Evolutionary conservation across 2,329 filamentous ascomycete genomes (phyloP).

Genomic region (Cercospora sp.): DNA sequence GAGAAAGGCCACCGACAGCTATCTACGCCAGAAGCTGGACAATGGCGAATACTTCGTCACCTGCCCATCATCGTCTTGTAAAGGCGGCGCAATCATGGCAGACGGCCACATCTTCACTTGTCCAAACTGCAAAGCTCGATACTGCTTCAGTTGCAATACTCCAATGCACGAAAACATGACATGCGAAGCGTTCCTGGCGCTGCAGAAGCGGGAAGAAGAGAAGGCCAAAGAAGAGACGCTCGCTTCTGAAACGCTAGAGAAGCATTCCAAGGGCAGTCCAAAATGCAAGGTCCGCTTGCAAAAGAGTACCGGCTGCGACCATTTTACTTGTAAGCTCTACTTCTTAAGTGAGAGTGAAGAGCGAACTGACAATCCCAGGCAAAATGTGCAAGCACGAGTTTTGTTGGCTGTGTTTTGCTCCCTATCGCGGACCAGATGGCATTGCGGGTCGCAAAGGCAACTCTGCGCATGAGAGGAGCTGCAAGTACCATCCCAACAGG

Average conservation of each 20-base stretch:
- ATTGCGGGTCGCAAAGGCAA: not conserved
- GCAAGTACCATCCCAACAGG: not conserved
- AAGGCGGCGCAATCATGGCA: constrained; percentile 1
- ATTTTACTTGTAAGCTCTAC: not conserved
- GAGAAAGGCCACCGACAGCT: constrained; percentile 10
- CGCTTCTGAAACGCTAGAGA: not conserved
- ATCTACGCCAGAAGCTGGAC: not conserved
- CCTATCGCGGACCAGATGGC: constrained; percentile 4
- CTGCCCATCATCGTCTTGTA: constrained; percentile 8
- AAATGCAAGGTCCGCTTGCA: not conserved
- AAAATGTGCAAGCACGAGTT: constrained; percentile 20
- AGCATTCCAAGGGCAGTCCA: constrained; percentile 23
- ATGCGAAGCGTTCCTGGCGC: constrained; percentile 2
- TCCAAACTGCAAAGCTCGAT: constrained; percentile 1
- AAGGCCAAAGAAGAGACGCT: constrained; percentile 9
- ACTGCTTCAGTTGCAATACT: constrained; percentile 14
- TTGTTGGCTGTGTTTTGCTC: constrained; percentile 21
- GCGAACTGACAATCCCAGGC: not conserved
- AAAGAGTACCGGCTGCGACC: constrained; percentile 13
- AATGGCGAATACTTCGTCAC: constrained; percentile 8
- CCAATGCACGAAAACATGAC: constrained; percentile 15
- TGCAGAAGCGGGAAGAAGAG: not conserved
- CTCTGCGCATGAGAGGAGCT: not conserved
- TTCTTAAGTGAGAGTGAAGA: too few relatives aligned
- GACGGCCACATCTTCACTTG: constrained; percentile 20